Conservation (phyloP, 176 grass and related monocot species). For the Saccharum officinarum region DNA sequence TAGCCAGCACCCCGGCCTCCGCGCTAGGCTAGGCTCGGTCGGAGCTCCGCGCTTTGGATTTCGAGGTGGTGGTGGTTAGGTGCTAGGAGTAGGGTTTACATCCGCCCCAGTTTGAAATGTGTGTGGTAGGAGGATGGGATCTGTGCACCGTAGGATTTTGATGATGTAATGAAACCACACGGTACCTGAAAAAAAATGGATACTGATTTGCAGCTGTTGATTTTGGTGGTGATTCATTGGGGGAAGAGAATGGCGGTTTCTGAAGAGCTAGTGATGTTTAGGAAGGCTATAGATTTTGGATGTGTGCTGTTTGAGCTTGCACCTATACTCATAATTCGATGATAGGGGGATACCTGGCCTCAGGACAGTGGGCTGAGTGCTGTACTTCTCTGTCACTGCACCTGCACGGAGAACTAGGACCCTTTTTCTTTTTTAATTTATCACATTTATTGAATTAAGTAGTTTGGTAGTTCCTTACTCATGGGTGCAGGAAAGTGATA, state of each 20-base stretch:
- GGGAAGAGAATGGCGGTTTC: neutral
- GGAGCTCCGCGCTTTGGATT: neutral
- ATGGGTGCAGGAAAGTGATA: neutral
- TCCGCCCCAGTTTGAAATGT: constrained; percentile 8
- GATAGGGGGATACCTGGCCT: neutral
- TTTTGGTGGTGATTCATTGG: neutral
- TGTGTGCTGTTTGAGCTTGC: neutral
- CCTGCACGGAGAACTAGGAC: neutral
- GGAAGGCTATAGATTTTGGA: neutral
- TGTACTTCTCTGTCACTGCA: neutral
- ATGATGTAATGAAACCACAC: neutral
- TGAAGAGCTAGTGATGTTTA: neutral
- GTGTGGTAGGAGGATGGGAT: neutral
- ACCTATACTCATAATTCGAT: neutral
- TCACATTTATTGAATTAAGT: neutral
- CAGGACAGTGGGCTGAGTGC: neutral
- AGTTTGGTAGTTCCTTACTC: neutral
- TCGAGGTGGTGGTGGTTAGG: neutral
- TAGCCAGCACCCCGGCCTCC: neutral
- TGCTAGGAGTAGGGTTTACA: constrained; percentile 35
- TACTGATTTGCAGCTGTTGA: neutral
- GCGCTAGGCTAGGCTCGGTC: neutral
- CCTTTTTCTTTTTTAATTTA: neutral
- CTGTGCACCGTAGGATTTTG: neutral
- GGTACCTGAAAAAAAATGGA: neutral